Evolutionary conservation across 139 green algal species (phyloP), one percentile per base, ranked within the genome.

Genomic region (Micractinium conductrix): DNA sequence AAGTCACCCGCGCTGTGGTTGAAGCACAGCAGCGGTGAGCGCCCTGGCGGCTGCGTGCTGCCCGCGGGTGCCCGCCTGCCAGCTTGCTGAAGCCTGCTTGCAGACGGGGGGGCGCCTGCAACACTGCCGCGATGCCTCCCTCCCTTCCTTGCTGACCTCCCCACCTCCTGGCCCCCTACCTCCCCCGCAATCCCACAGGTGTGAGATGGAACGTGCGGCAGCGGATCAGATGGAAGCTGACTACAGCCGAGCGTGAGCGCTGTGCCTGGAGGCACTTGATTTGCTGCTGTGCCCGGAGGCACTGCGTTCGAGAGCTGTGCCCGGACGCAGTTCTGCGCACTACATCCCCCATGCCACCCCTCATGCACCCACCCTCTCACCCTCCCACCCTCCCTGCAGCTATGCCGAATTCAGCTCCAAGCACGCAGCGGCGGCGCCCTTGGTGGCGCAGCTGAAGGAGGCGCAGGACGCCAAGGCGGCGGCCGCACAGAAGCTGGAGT

Each of bases 1-100:
- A 86, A 40, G 82, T 90, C 67, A 73, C 76, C 4, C 75, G 86
- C 35, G 62, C 40, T 35, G 50, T 88, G 74, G 81, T 86, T 63
- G 87, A 87, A 75, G 86, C 82, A n/a, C 79, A 91, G 68, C 86
- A 88, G 87, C 75, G 87, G 53, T 75, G 62, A 42, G 78, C n/a
- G n/a, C n/a, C n/a, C n/a, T n/a, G n/a, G n/a, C n/a, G n/a, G n/a
- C n/a, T n/a, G n/a, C n/a, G n/a, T n/a, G n/a, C n/a, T n/a, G n/a
- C n/a, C n/a, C n/a, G n/a, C n/a, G n/a, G n/a, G n/a, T n/a, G n/a
- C n/a, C n/a, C n/a, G n/a, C n/a, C n/a, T n/a, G n/a, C n/a, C n/a
- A n/a, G n/a, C n/a, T n/a, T n/a, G n/a, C n/a, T n/a, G n/a, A n/a
- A n/a, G n/a, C n/a, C n/a, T n/a, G n/a, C n/a, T n/a, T n/a, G n/a